Conservation (phyloP, 306 rosid genomes). For the Begonia masoniana region DNA sequence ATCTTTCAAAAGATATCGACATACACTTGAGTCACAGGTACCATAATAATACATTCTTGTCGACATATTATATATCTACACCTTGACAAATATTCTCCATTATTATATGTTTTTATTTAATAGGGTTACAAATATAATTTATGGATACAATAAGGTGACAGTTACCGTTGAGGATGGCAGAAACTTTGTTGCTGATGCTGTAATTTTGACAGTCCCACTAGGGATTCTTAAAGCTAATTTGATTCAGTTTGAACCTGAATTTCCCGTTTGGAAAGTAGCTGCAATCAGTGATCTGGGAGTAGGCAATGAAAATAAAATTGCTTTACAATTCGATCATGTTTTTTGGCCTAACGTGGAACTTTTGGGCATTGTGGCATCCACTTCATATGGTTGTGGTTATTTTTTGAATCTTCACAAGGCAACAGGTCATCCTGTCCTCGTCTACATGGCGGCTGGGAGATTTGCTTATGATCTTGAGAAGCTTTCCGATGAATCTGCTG, state of each 20-base stretch:
- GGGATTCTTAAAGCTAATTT: conserved; percentile 62
- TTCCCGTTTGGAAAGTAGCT: conserved; percentile 57
- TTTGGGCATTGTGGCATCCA: conserved; percentile 51
- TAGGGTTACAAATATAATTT: conserved; percentile 21
- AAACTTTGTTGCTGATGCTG: conserved; percentile 32
- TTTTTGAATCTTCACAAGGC: conserved; percentile 78
- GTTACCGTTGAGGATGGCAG: conserved; percentile 48
- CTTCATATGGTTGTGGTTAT: conserved; percentile 59
- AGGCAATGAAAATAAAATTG: conserved; percentile 71
- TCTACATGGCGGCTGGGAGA: conserved; percentile 75
- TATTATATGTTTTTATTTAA: neutral
- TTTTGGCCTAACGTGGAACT: conserved; percentile 77
- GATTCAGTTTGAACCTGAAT: conserved; percentile 51
- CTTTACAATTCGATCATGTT: conserved; percentile 38
- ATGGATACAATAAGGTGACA: conserved; percentile 32
- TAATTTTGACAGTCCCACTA: conserved; percentile 40
- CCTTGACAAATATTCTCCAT: no score
- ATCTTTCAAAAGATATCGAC: conserved; percentile 59
- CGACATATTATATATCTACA: no score
- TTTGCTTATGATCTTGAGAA: conserved; percentile 60
- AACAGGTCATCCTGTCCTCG: conserved; percentile 61
- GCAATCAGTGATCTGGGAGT: conserved; percentile 72
- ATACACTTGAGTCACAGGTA: conserved; percentile 58
- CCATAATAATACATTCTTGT: neutral
- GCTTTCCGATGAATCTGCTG: conserved; percentile 31